A percentile compares a stretch with the other conserved stretches of the same genome.
Conservation (phyloP, 352 stramenopile genomes). For the Salisapilia sapeloensis region DNA sequence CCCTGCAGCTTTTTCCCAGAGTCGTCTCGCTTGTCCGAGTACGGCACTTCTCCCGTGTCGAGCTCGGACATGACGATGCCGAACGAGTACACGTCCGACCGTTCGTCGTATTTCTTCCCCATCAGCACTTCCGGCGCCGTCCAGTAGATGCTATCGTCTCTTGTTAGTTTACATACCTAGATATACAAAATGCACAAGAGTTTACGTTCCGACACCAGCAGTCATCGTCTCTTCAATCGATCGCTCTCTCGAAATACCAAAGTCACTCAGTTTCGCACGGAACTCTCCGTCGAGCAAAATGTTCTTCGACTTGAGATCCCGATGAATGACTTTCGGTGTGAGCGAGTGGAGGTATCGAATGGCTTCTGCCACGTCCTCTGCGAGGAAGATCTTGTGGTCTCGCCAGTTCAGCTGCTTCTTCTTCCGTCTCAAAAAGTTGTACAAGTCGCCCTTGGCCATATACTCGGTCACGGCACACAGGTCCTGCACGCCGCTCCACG, state of each 20-base stretch:
- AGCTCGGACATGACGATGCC: constrained; percentile 70
- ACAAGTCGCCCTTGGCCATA: constrained; percentile 62
- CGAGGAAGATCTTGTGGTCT: constrained; percentile 56
- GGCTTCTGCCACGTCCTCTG: constrained; percentile 50
- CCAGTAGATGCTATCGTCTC: no score
- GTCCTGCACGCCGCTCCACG: constrained; percentile 49
- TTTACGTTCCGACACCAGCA: constrained; percentile 53
- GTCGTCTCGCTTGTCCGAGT: constrained; percentile 60
- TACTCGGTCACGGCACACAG: constrained; percentile 71
- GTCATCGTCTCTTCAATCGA: constrained; percentile 73
- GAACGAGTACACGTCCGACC: constrained; percentile 75
- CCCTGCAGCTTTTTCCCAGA: constrained; percentile 55
- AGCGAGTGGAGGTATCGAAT: constrained; percentile 59
- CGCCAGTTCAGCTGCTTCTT: constrained; percentile 51
- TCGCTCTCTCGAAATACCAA: constrained; percentile 61
- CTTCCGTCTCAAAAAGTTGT: constrained; percentile 51
- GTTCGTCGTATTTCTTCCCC: constrained; percentile 73
- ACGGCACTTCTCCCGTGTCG: constrained; percentile 61
- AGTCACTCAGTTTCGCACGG: constrained; percentile 50
- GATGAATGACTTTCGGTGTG: constrained; percentile 63
- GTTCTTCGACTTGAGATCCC: constrained; percentile 67
- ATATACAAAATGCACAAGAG: no score
- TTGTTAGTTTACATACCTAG: no score
- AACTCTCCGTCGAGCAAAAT: constrained; percentile 48
- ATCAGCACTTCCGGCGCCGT: constrained; percentile 67